A percentile compares a stretch with the other conserved stretches of the same genome.
phyloP scores from a whole-genome alignment of 1,139 yeast species.

The Hansenula sp. region DNA sequence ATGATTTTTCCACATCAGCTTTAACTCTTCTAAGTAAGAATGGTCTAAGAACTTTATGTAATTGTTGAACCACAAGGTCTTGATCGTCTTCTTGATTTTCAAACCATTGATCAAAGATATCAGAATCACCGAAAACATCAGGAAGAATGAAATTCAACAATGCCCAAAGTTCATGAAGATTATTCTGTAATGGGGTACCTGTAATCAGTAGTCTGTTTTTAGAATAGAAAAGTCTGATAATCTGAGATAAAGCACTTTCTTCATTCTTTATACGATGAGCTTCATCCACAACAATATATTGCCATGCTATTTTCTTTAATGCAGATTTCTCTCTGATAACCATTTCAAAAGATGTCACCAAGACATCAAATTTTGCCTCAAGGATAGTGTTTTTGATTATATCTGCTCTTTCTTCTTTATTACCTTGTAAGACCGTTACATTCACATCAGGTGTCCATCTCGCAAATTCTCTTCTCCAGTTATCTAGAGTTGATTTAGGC shows the following conservation, averaged over 20 bases:
- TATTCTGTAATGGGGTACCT: constrained; percentile 95
- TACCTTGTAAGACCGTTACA: constrained; percentile 81
- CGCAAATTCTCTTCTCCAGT: constrained; percentile 91
- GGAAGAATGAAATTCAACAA: constrained; percentile 84
- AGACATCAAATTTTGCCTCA: constrained; percentile 79
- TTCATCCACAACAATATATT: constrained; percentile 90
- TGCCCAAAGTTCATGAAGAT: constrained; percentile 95
- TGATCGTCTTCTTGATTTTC: constrained; percentile 48
- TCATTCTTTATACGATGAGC: constrained; percentile 97
- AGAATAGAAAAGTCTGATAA: constrained; percentile 81
- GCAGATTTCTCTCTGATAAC: constrained; percentile 82
- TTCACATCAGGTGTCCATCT: constrained; percentile 97
- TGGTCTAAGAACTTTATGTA: constrained; percentile 83
- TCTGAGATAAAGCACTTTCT: constrained; percentile 84
- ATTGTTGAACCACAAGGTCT: constrained; percentile 75
- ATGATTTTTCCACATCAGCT: constrained; percentile 86
- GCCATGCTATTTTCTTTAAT: constrained; percentile 85
- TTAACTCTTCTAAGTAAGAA: constrained; percentile 86
- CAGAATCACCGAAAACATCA: constrained; percentile 90
- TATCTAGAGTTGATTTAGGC: constrained; percentile 92
- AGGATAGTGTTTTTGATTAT: constrained; percentile 57
- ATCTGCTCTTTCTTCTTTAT: constrained; percentile 66
- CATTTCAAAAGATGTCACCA: constrained; percentile 89
- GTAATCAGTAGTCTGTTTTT: constrained; percentile 82
- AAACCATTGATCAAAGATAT: constrained; percentile 90